These are phyloP conservation scores for Inga oerstediana DNA, from an alignment of 306 rosid species.

Conservation along the genomic window DNA sequence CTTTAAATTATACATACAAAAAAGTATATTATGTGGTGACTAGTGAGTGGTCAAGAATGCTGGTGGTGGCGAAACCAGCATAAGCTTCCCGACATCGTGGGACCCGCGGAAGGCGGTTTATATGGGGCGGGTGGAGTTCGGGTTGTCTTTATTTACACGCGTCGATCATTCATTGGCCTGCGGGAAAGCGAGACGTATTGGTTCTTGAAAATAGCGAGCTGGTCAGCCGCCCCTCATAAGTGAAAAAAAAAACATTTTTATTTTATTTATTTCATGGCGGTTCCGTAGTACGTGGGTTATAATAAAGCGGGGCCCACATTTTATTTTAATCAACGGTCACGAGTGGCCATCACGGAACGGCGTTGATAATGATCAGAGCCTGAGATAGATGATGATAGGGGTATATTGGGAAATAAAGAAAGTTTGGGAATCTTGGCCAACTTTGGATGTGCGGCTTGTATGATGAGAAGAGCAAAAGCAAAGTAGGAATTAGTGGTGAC, in stretches of 20 bases:
- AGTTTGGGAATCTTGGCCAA: constrained; percentile 24
- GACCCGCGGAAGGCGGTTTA: constrained; percentile 45
- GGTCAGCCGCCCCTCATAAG: constrained; percentile 64
- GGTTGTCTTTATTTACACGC: constrained; percentile 26
- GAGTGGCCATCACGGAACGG: background rate
- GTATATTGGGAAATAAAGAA: background rate
- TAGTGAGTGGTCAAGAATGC: background rate
- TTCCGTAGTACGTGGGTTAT: constrained; percentile 39
- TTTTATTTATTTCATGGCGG: constrained; percentile 31
- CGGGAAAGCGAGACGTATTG: constrained; percentile 41
- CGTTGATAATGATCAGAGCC: background rate
- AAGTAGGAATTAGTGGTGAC: constrained; percentile 21
- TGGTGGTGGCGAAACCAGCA: background rate
- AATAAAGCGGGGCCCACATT: constrained; percentile 20
- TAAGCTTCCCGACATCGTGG: background rate
- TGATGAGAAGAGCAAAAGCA: constrained; percentile 13
- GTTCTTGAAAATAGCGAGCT: constrained; percentile 47
- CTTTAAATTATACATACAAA: too few species aligned
- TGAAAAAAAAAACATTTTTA: background rate
- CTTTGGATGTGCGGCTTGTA: constrained; percentile 24
- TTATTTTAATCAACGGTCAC: background rate
- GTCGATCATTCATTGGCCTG: background rate
- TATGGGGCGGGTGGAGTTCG: constrained; percentile 28
- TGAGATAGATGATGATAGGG: constrained; percentile 2
- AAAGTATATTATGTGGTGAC: background rate